Evolutionary conservation across 306 rosid genomes (phyloP).

Genomic region (Elaeagnus macrophylla): DNA sequence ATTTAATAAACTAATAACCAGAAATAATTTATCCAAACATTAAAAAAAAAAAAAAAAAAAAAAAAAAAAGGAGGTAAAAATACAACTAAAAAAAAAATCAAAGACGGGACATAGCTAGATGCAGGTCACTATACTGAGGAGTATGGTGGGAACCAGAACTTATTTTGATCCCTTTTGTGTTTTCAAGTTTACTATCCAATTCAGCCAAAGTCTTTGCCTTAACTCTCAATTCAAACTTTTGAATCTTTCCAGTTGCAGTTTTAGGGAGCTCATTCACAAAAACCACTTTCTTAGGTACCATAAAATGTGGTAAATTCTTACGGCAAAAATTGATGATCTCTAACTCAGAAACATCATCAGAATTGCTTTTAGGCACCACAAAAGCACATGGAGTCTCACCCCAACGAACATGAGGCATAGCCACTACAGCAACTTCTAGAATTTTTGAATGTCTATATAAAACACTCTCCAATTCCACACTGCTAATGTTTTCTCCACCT

Average conservation of each 20-base stretch:
- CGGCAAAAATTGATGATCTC: background rate
- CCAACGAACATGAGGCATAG: no score
- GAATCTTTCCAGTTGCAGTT: background rate
- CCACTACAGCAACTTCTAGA: no score
- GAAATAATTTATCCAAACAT: no score
- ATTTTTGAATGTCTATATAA: no score
- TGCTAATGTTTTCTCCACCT: no score
- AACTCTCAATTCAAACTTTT: no score
- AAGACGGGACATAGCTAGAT: background rate
- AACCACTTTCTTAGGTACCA: background rate
- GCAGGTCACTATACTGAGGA: background rate
- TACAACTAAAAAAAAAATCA: no score
- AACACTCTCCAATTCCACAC: no score
- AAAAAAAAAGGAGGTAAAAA: no score
- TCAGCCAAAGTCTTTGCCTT: no score
- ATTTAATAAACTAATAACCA: background rate
- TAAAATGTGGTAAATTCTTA: background rate
- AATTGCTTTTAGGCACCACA: background rate
- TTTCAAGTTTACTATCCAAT: background rate
- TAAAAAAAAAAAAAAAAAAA: no score
- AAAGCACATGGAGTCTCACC: no score
- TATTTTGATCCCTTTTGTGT: background rate
- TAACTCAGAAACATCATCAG: background rate
- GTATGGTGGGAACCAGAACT: background rate
- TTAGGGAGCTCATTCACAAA: background rate